Percentiles rank a stretch among this genome's conserved stretches.
These are phyloP conservation scores for Pythium brassicae DNA, from an alignment of 352 stramenopile genomes.

Conservation along the genomic window DNA sequence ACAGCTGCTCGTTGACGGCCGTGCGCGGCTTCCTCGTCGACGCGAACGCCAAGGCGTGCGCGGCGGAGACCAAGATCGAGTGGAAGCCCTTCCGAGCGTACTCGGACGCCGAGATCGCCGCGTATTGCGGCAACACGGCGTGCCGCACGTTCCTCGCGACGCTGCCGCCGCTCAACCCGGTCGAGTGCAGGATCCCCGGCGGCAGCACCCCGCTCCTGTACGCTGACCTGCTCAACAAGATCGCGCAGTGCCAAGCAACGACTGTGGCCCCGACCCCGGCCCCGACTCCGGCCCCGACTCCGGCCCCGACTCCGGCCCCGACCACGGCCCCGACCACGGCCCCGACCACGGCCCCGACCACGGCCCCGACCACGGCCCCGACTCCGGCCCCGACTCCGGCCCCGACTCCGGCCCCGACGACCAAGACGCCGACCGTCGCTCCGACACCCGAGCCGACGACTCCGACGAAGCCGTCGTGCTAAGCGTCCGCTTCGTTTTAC, in stretches of 20 bases:
- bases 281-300: neutral
- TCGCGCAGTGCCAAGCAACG: neutral
- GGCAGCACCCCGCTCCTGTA: neutral
- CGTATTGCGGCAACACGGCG: neutral
- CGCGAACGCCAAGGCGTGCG: conserved; percentile 1
- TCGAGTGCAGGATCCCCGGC: conserved; percentile 4
- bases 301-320: neutral
- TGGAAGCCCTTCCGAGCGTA: conserved; percentile 5
- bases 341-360: no score
- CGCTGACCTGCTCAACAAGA: neutral
- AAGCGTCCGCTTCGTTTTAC: no score
- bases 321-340: no score
- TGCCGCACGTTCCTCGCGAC: conserved; percentile 5
- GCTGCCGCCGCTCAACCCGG: conserved; percentile 4
- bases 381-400: neutral
- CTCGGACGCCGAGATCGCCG: conserved; percentile 4
- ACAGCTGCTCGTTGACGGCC: neutral
- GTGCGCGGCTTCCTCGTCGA: neutral
- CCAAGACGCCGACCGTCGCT: neutral
- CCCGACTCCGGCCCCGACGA: neutral
- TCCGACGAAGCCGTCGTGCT: neutral
- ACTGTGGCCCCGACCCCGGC: neutral
- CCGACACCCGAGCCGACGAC: neutral
- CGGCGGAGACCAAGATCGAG: neutral
- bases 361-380: no score